Evolutionary conservation across 176 grass and related monocot genomes (phyloP).

Genomic region (Poa annua): DNA sequence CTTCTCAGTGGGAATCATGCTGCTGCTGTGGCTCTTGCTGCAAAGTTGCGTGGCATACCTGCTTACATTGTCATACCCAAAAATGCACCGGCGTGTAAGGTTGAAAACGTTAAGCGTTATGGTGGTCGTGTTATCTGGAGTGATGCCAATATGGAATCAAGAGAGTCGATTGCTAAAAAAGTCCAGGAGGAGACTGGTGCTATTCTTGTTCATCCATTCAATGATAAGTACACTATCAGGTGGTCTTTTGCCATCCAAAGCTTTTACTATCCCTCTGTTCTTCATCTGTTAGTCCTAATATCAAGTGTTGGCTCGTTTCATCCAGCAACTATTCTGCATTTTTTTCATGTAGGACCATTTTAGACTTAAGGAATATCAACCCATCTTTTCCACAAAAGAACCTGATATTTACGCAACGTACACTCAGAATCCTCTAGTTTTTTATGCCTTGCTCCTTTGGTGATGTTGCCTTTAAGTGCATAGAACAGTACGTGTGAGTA

Average conservation of each 20-base stretch:
- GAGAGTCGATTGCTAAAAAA: constrained; percentile 66
- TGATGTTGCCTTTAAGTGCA: neutral
- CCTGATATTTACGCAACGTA: neutral
- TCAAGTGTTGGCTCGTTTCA: neutral
- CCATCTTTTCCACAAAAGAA: neutral
- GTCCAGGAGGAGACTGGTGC: constrained; percentile 86
- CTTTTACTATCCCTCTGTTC: constrained; percentile 15
- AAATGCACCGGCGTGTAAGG: constrained; percentile 88
- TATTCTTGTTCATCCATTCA: constrained; percentile 89
- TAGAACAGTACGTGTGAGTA: neutral
- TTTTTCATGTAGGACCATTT: neutral
- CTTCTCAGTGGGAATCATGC: constrained; percentile 85
- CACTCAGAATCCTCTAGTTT: constrained; percentile 3
- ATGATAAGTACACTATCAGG: constrained; percentile 86
- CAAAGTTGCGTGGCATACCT: constrained; percentile 86
- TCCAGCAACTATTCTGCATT: neutral
- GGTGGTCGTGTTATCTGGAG: constrained; percentile 84
- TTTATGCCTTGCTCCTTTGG: neutral
- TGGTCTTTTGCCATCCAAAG: constrained; percentile 21
- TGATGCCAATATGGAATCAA: constrained; percentile 71
- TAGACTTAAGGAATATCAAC: neutral
- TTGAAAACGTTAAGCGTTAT: constrained; percentile 84
- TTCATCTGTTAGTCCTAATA: neutral
- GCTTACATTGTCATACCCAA: constrained; percentile 85
- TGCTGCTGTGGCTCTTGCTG: constrained; percentile 82